Percentiles rank a stretch among this genome's conserved stretches.
Conservation (phyloP, 164 flowering plant genomes). For the Hamamelis virginiana region DNA sequence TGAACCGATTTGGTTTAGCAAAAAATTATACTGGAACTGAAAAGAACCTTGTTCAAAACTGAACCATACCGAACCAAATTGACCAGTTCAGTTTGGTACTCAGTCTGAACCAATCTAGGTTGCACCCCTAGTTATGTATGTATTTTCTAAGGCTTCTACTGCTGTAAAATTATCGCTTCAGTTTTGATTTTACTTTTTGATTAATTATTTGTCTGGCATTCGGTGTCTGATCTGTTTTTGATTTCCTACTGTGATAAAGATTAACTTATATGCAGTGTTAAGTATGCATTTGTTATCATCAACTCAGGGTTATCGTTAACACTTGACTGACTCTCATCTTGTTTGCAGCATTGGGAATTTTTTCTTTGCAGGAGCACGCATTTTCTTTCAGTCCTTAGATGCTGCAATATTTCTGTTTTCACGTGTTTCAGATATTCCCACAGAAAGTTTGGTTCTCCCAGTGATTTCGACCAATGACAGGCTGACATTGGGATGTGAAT, state of each 20-base stretch:
- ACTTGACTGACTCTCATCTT: constrained; percentile 19
- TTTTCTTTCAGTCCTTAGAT: constrained; percentile 93
- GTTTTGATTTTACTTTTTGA: background rate
- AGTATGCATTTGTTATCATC: background rate
- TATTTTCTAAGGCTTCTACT: background rate
- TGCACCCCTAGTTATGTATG: too few species aligned
- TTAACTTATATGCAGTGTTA: background rate
- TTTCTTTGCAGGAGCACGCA: constrained; percentile 98
- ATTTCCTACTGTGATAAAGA: background rate
- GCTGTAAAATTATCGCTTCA: background rate
- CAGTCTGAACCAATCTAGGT: too few species aligned
- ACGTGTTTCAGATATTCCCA: constrained; percentile 90
- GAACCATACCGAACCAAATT: too few species aligned
- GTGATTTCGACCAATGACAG: constrained; percentile 91
- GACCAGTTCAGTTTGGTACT: too few species aligned
- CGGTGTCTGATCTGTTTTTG: background rate
- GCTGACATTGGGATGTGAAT: constrained; percentile 93
- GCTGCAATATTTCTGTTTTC: constrained; percentile 98
- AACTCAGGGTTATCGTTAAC: background rate
- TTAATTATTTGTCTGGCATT: background rate
- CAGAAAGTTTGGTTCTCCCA: constrained; percentile 88
- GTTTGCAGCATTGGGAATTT: constrained; percentile 96
- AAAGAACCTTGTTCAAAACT: too few species aligned
- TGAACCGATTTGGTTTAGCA: too few species aligned
- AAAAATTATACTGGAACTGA: too few species aligned